Evolutionary conservation across 106 monocot genomes (phyloP).

Genomic region (Dendrobium nobile): DNA sequence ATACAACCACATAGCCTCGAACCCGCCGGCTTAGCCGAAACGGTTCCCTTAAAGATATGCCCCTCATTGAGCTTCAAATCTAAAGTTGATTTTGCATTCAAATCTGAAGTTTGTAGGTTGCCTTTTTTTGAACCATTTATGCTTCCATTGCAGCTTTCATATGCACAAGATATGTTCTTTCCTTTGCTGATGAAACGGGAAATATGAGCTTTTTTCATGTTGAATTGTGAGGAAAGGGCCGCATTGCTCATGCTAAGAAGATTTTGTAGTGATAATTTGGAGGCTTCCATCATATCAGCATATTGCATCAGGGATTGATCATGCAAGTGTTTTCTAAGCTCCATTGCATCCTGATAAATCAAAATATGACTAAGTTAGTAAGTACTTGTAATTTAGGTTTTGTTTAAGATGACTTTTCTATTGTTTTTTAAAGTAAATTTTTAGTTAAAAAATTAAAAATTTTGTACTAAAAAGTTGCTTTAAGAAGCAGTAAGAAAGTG

Average conservation of each 20-base stretch:
- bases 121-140: no score
- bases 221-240: slow-evolving; percentile 28
- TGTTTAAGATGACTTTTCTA: no score
- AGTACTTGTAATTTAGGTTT: no score
- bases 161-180: background rate
- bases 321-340: slow-evolving; percentile 38
- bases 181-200: slow-evolving; percentile 18
- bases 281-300: slow-evolving; percentile 34
- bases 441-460: no score
- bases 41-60: slow-evolving; percentile 31
- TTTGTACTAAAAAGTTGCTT: no score
- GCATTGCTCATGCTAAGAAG: slow-evolving; percentile 23
- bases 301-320: slow-evolving; percentile 32
- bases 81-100: slow-evolving; percentile 7
- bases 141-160: no score
- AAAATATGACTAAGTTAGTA: no score
- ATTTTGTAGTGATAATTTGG: slow-evolving; percentile 16
- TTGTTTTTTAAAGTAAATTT: no score
- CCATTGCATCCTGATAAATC: slow-evolving; percentile 7
- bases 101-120: no score
- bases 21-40: slow-evolving; percentile 24
- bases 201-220: slow-evolving; percentile 32
- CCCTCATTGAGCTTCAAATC: slow-evolving; percentile 18
- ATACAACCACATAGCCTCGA: slow-evolving; percentile 23
- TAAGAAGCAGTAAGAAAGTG: no score